Conservation (phyloP, 164 flowering plant genomes). For the Nelumbo lutea region DNA sequence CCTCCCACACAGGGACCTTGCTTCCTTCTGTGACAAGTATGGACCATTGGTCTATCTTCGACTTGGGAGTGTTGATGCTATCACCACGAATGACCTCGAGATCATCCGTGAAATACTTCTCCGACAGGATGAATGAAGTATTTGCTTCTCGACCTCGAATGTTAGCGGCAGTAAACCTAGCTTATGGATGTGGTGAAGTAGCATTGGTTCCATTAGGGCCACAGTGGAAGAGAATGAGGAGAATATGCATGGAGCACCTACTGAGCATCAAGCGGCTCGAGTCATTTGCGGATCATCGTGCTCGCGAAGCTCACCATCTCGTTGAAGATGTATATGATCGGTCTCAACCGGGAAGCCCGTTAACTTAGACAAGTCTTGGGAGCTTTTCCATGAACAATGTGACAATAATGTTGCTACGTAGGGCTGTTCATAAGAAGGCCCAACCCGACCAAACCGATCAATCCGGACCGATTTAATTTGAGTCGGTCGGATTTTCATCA, state of each 20-base stretch:
- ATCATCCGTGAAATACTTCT: constrained; percentile 74
- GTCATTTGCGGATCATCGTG: constrained; percentile 63
- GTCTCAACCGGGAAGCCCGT: constrained; percentile 36
- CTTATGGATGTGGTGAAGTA: constrained; percentile 83
- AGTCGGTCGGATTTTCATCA: too few species aligned
- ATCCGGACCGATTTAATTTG: too few species aligned
- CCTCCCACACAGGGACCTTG: constrained; percentile 74
- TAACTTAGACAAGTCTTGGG: constrained; percentile 83
- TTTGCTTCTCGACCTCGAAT: constrained; percentile 93
- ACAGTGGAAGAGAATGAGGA: constrained; percentile 85
- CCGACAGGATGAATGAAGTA: constrained; percentile 58
- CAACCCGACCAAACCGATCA: too few species aligned
- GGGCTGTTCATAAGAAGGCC: too few species aligned
- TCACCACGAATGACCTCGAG: constrained; percentile 82
- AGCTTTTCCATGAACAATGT: constrained; percentile 96
- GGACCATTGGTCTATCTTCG: constrained; percentile 82
- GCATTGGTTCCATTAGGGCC: constrained; percentile 92
- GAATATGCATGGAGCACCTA: constrained; percentile 91
- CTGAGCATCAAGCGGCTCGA: constrained; percentile 71
- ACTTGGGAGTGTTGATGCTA: constrained; percentile 78
- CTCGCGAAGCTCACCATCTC: constrained; percentile 73
- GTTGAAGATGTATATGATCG: constrained; percentile 53
- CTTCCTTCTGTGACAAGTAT: constrained; percentile 57
- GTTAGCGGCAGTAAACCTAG: constrained; percentile 72
- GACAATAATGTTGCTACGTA: constrained; percentile 45